Evolutionary conservation across 129 eudicot species (phyloP).

Genomic region (Chrysanthemum lavandulifolium): DNA sequence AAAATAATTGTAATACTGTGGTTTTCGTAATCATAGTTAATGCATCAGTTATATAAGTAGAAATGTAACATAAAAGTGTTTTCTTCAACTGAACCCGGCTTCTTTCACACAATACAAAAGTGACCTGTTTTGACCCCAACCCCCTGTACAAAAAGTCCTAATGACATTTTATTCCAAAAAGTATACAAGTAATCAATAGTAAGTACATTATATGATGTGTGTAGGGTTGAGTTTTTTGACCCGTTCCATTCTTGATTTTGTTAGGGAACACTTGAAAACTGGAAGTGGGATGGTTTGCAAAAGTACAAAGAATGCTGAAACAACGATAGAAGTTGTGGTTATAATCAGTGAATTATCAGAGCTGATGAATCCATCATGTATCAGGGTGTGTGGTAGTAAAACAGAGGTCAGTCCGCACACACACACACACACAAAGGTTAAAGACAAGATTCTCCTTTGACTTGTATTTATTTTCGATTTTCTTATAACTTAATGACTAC

Average conservation of each 20-base stretch:
- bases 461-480: neutral
- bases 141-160: too few relatives aligned
- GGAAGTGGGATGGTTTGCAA: constrained; percentile 67
- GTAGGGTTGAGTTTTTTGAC: too few relatives aligned
- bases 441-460: too few relatives aligned
- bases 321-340: constrained; percentile 66
- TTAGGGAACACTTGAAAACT: constrained; percentile 58
- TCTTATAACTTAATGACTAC: neutral
- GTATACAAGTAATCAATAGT: neutral
- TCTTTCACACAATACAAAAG: too few relatives aligned
- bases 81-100: too few relatives aligned
- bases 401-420: constrained; percentile 56
- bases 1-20: too few relatives aligned
- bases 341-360: constrained; percentile 52
- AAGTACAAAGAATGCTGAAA: constrained; percentile 36
- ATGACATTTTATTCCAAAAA: too few relatives aligned
- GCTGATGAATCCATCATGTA: constrained; percentile 49
- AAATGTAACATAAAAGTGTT: too few relatives aligned
- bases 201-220: neutral
- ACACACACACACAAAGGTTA: neutral
- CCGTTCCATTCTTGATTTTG: constrained; percentile 7
- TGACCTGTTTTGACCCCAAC: too few relatives aligned
- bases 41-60: too few relatives aligned
- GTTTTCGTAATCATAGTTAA: too few relatives aligned
- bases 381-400: constrained; percentile 41